Percentiles rank a stretch among this genome's conserved stretches.
Evolutionary conservation across 1,284 basidiomycete species (phyloP).

Genomic region (Ustilago shanxiensis): DNA sequence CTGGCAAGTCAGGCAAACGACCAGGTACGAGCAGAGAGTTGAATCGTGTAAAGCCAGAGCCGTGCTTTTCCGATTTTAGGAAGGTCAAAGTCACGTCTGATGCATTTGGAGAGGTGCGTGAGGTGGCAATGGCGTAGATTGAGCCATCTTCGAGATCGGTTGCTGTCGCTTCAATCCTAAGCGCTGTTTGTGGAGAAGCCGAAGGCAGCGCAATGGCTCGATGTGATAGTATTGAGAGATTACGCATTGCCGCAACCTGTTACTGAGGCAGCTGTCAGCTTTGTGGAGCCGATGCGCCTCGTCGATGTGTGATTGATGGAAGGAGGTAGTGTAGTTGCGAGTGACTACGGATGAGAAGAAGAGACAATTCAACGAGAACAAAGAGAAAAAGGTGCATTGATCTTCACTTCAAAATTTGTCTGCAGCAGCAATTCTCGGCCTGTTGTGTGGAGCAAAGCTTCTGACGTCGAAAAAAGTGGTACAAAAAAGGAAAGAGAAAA

Average conservation of each 20-base stretch:
- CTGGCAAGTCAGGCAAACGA: conserved; percentile 18
- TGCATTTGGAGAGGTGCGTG: conserved; percentile 27
- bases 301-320: not conserved
- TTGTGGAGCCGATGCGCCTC: not conserved
- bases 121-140: conserved; percentile 46
- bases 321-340: not conserved
- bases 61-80: conserved; percentile 9
- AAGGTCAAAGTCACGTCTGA: conserved; percentile 37
- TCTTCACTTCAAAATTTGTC: conserved; percentile 14
- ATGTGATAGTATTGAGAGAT: conserved; percentile 43
- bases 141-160: conserved; percentile 41
- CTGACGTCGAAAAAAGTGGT: not conserved
- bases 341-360: not conserved
- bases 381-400: not conserved
- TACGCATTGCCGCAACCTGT: conserved; percentile 32
- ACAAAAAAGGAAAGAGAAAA: conserved; percentile 2
- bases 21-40: conserved; percentile 40
- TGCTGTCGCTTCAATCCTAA: conserved; percentile 38
- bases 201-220: conserved; percentile 32
- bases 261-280: not conserved
- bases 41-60: conserved; percentile 12
- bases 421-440: conserved; percentile 6
- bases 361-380: not conserved
- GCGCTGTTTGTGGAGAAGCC: conserved; percentile 1
- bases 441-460: conserved; percentile 5